Conservation (phyloP, 495 filamentous ascomycete species). For the Aspergillus ellipticus region DNA sequence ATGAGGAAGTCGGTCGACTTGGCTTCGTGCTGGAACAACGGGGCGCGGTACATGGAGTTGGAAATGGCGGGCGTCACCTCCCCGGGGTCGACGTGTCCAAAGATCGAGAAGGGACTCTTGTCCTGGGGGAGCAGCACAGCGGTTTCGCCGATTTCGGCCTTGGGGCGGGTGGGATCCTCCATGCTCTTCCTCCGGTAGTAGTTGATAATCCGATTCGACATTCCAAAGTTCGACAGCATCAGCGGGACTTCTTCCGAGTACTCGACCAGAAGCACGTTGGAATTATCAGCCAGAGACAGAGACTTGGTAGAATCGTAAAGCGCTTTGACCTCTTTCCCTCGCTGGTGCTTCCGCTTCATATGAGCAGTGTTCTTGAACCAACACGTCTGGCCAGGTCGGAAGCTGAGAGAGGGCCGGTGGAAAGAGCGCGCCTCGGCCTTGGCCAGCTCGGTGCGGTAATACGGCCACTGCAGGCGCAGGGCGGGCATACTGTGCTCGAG, state of each 20-base stretch:
- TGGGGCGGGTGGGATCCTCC: conserved; percentile 71
- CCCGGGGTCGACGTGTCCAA: conserved; percentile 87
- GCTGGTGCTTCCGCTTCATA: conserved; percentile 71
- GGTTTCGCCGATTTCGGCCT: conserved; percentile 79
- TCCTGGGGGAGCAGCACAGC: conserved; percentile 85
- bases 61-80: conserved; percentile 85
- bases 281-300: conserved; percentile 82
- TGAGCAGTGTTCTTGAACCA: conserved; percentile 44
- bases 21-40: conserved; percentile 81
- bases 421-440: conserved; percentile 82
- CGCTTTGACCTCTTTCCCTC: conserved; percentile 68
- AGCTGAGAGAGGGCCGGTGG: conserved; percentile 72
- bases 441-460: conserved; percentile 79
- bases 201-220: conserved; percentile 92
- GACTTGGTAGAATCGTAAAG: conserved; percentile 72
- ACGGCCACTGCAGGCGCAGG: conserved; percentile 85
- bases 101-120: conserved; percentile 90
- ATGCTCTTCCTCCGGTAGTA: conserved; percentile 87
- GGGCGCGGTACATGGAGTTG: conserved; percentile 92
- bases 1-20: conserved; percentile 86
- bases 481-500: conserved; percentile 93
- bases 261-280: conserved; percentile 79
- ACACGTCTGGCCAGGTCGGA: conserved; percentile 57
- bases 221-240: conserved; percentile 91
- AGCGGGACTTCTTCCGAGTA: conserved; percentile 93